These are phyloP conservation scores for Geotrichum cucujoidarum DNA, from an alignment of 1,139 yeast species.

Conservation along the genomic window DNA sequence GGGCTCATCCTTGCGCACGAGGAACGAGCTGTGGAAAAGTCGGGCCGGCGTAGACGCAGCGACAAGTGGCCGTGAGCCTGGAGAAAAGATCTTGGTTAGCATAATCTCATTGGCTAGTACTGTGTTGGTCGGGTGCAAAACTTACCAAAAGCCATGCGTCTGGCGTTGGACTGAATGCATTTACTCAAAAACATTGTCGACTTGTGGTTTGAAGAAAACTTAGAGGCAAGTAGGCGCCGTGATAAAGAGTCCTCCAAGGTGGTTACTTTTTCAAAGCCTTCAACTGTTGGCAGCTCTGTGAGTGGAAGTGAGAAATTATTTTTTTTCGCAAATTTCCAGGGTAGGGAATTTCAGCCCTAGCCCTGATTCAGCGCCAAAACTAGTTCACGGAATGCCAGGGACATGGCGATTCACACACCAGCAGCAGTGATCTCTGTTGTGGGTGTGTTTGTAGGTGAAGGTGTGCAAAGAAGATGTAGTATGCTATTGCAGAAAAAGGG, in stretches of 20 bases:
- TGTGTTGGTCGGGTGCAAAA: background rate
- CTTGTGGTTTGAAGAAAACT: background rate
- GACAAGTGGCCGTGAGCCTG: constrained; percentile 9
- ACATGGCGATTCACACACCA: no score
- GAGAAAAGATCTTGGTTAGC: constrained; percentile 2
- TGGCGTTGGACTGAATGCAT: constrained; percentile 6
- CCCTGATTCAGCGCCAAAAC: no score
- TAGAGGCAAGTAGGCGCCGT: no score
- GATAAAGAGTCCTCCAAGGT: no score
- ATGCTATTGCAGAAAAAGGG: no score
- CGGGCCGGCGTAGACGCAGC: constrained; percentile 11
- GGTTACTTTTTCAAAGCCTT: no score
- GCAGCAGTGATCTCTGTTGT: no score
- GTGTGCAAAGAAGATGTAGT: no score
- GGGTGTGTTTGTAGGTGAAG: no score
- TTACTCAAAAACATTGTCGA: background rate
- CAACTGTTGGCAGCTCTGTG: no score
- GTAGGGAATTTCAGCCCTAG: background rate
- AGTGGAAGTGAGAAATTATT: constrained; percentile 3
- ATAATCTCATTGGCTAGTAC: background rate
- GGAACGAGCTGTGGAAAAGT: constrained; percentile 4
- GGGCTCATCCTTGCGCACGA: constrained; percentile 14
- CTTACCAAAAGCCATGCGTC: constrained; percentile 9
- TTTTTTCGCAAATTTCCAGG: constrained; percentile 1
- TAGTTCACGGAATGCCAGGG: no score